Evolutionary conservation across 441 rosid species (phyloP).

Genomic region (Pelargonium cotyledonis): DNA sequence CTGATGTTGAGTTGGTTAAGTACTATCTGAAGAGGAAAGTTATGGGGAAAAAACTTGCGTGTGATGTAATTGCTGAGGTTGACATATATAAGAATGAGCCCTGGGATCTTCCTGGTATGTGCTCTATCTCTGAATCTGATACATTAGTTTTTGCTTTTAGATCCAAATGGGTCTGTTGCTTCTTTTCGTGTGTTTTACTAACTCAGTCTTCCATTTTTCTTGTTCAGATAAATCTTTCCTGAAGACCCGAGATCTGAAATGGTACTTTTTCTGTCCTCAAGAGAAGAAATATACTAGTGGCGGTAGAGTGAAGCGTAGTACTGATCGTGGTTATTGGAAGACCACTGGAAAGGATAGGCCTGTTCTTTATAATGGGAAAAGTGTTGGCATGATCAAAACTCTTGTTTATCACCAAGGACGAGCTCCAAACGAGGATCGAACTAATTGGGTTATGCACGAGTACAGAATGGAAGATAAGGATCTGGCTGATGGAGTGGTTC

Average conservation of each 20-base stretch:
- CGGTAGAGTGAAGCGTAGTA: constrained; percentile 34
- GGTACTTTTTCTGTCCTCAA: constrained; percentile 71
- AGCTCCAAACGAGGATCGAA: constrained; percentile 71
- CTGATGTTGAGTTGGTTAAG: constrained; percentile 56
- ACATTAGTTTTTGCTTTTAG: too few relatives aligned
- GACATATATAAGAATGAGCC: constrained; percentile 66
- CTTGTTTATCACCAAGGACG: constrained; percentile 78
- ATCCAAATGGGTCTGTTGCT: too few relatives aligned
- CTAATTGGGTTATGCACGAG: constrained; percentile 98
- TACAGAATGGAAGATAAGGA: constrained; percentile 80
- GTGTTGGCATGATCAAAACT: constrained; percentile 70
- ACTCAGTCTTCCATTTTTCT: neutral
- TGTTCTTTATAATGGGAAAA: constrained; percentile 34
- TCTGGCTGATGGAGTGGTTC: constrained; percentile 46
- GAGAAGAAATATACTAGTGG: constrained; percentile 57
- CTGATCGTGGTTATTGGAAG: constrained; percentile 69
- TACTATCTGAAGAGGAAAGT: constrained; percentile 64
- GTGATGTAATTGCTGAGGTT: constrained; percentile 47
- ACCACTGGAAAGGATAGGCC: constrained; percentile 67
- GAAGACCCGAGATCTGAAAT: constrained; percentile 51
- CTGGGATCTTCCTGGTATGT: constrained; percentile 43
- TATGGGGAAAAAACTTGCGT: constrained; percentile 35
- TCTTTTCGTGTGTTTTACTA: neutral
- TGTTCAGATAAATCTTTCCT: constrained; percentile 28
- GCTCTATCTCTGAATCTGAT: too few relatives aligned